Base-by-base conservation (phyloP, 805 yeast species). In the Candida boidinii region DNA sequence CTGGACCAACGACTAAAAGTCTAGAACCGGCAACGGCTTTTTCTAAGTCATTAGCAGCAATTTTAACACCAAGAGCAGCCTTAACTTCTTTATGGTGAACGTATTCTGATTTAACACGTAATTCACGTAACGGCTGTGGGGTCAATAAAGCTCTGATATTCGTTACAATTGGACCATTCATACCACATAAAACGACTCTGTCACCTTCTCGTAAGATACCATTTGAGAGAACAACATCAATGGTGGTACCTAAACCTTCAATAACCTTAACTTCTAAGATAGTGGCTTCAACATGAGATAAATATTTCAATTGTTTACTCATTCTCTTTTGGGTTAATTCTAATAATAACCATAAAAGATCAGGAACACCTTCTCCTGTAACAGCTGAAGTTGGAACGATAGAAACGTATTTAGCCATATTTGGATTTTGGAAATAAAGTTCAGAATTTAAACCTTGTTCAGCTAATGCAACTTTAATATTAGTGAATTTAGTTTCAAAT, bases 331-430 rank as follows among this genome's bases (percentile, higher is more conserved):
- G 97, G 12, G 98, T 92, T 51, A 92, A 74, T 62, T 92, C 97
- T 49, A 92, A 72, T 54, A 92, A 68, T 60, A 92, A 73, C 90
- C 96, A 87, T 54, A 92, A 75, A 66, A 92, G 72, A 76, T 92
- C 99, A 31, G 99, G 98, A 49, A 92, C 94, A 83, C 99, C 99
- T 66, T 92, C 99, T 60, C 99, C 99, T 11, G 96, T 88, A 28
- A 88, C 94, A 35, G 99, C 99, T 41, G 97, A 90, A 14, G 99
- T 92, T 48, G 99, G 98, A 28, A 92, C 95, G 49, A 92, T 82
- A 23, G 96, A 87, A 35, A 92, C 98, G 53, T 79, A 86, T 58
- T 87, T 86, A 36, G 96, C 66, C 73, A 90, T 66, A 66, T 90
- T 92, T 61, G 81, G 83, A 73, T 92, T 92, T 62, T 90, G 85